These are phyloP conservation scores for Thalassiosira oceanica DNA, from an alignment of 352 stramenopile species.

Conservation along the genomic window DNA sequence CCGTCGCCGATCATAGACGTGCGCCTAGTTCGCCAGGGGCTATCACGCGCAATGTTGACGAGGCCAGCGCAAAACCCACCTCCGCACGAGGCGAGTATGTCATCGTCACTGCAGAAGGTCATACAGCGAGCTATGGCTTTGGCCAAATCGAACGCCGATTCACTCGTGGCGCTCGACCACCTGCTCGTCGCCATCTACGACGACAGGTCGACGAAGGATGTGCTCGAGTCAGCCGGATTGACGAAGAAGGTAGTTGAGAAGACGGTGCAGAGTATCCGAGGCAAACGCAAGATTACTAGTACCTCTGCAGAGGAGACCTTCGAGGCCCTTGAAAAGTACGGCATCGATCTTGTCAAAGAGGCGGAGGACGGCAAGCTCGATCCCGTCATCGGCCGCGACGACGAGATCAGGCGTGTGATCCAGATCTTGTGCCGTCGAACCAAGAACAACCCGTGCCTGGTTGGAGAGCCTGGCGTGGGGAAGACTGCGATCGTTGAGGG, in stretches of 20 bases:
- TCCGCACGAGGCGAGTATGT: conserved; percentile 60
- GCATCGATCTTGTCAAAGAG: conserved; percentile 74
- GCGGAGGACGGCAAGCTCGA: conserved; percentile 85
- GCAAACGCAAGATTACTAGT: conserved; percentile 67
- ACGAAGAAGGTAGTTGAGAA: conserved; percentile 57
- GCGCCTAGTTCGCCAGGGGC: conserved; percentile 50
- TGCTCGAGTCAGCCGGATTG: conserved; percentile 48
- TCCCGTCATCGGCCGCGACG: conserved; percentile 95
- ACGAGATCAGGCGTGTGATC: conserved; percentile 93
- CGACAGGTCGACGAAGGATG: conserved; percentile 58
- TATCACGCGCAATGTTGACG: conserved; percentile 69
- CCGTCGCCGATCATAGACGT: conserved; percentile 45
- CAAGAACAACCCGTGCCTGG: conserved; percentile 97
- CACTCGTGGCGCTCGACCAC: conserved; percentile 73
- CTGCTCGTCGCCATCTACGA: conserved; percentile 70
- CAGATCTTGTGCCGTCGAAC: conserved; percentile 93
- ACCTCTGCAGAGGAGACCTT: conserved; percentile 73
- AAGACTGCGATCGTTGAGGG: conserved; percentile 95
- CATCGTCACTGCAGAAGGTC: conserved; percentile 50
- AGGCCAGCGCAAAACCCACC: conserved; percentile 68
- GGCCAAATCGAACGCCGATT: conserved; percentile 72
- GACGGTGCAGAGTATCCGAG: conserved; percentile 62
- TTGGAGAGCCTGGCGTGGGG: conserved; percentile 94
- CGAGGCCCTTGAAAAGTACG: conserved; percentile 80
- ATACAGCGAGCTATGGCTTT: conserved; percentile 62